These are phyloP conservation scores for Capsicum rhomboideum DNA, from an alignment of 257 asterid genomes.

Conservation along the genomic window DNA sequence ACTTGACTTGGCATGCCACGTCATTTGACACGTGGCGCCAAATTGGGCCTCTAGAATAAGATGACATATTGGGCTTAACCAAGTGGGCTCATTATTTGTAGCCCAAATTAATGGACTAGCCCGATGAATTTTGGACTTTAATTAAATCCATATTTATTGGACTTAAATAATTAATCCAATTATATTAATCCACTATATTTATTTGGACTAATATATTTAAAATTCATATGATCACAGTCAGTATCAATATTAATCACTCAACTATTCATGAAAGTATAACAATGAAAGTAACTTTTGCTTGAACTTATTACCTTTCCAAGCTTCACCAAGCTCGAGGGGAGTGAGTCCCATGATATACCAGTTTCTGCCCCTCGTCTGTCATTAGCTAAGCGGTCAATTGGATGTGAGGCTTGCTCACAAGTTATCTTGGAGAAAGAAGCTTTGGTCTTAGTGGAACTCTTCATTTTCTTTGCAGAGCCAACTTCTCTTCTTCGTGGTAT, in stretches of 20 bases:
- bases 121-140: no score
- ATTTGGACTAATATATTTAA: no score
- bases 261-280: not conserved
- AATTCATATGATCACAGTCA: no score
- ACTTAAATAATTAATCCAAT: no score
- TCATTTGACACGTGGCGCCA: no score
- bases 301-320: constrained; percentile 54
- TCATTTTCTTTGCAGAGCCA: constrained; percentile 21
- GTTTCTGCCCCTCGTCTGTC: constrained; percentile 48
- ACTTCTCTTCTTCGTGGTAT: constrained; percentile 19
- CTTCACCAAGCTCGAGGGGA: constrained; percentile 44
- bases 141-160: no score
- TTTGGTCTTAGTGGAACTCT: constrained; percentile 23
- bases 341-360: constrained; percentile 49
- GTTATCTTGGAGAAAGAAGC: constrained; percentile 14
- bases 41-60: no score
- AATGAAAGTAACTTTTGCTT: not conserved
- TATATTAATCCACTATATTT: no score
- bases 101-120: no score
- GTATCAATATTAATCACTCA: not conserved
- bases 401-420: constrained; percentile 12
- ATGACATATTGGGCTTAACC: no score
- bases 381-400: constrained; percentile 22
- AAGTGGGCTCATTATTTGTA: no score
- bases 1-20: no score